Percentiles rank a stretch among this genome's conserved stretches.
These are phyloP conservation scores for Picea sitchensis DNA, from an alignment of 75 land plant genomes.

Conservation along the genomic window DNA sequence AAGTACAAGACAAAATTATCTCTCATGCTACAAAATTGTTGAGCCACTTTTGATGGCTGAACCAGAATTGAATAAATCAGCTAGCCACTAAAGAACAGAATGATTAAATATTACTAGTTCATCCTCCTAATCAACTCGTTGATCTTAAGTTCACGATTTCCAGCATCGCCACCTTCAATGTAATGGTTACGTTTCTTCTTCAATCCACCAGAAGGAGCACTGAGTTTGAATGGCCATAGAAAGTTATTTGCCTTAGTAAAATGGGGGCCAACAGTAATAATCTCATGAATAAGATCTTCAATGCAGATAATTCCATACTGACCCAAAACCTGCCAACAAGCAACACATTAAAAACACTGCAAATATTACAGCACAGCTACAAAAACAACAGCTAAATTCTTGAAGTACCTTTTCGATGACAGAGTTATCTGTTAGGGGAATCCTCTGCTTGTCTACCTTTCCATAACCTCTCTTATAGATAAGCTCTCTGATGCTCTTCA, in stretches of 20 bases:
- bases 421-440: slow-evolving; percentile 65
- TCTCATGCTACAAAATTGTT: no score
- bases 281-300: slow-evolving; percentile 80
- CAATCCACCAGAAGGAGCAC: slow-evolving; percentile 75
- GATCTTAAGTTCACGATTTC: slow-evolving; percentile 69
- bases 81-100: no score
- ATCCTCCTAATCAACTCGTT: slow-evolving; percentile 75
- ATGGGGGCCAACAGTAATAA: slow-evolving; percentile 75
- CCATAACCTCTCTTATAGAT: slow-evolving; percentile 87
- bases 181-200: slow-evolving; percentile 85
- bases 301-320: slow-evolving; percentile 64
- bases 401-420: slow-evolving; percentile 61
- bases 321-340: slow-evolving; percentile 40
- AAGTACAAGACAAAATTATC: no score
- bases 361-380: neutral
- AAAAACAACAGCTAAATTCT: neutral
- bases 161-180: slow-evolving; percentile 84
- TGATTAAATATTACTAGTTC: slow-evolving; percentile 31
- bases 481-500: slow-evolving; percentile 76
- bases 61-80: no score
- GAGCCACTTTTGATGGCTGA: no score
- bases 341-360: neutral
- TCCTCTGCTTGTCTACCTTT: slow-evolving; percentile 63
- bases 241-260: slow-evolving; percentile 77
- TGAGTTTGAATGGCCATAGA: slow-evolving; percentile 82